Evolutionary conservation across 1,139 yeast species (phyloP).

Genomic region (Spathaspora sp.): DNA sequence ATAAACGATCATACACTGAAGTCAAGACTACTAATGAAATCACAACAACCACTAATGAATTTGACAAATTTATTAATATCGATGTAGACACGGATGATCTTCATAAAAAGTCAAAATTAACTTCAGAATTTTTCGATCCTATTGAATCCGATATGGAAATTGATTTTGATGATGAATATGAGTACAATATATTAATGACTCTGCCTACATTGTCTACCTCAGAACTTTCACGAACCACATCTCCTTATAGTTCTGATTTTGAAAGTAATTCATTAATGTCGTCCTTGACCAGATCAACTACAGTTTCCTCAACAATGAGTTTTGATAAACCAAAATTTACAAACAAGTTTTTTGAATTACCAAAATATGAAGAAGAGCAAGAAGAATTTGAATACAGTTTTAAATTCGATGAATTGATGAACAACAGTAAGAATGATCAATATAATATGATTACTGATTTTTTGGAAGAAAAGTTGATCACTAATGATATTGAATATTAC

Average conservation of each 20-base stretch:
- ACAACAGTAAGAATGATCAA: conserved; percentile 29
- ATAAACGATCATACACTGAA: conserved; percentile 33
- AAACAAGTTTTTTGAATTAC: conserved; percentile 28
- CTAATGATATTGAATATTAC: conserved; percentile 36
- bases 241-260: conserved; percentile 36
- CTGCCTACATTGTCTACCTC: conserved; percentile 6
- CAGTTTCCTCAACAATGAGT: conserved; percentile 35
- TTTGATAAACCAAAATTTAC: conserved; percentile 15
- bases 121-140: conserved; percentile 1
- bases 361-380: conserved; percentile 20
- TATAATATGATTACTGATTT: conserved; percentile 44
- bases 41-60: conserved; percentile 7
- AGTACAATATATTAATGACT: conserved; percentile 16
- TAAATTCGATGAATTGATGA: conserved; percentile 14
- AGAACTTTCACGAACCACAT: conserved; percentile 38
- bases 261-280: conserved; percentile 40
- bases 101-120: neutral
- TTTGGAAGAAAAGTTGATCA: conserved; percentile 40
- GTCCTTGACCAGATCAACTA: conserved; percentile 45
- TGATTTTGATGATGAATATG: conserved; percentile 28
- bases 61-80: conserved; percentile 13
- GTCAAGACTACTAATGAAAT: conserved; percentile 13
- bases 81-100: conserved; percentile 8
- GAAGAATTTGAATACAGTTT: conserved; percentile 9
- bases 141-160: conserved; percentile 16